phyloP scores from a whole-genome alignment of 2,329 filamentous ascomycete species.

The Diaporthe sp. region DNA sequence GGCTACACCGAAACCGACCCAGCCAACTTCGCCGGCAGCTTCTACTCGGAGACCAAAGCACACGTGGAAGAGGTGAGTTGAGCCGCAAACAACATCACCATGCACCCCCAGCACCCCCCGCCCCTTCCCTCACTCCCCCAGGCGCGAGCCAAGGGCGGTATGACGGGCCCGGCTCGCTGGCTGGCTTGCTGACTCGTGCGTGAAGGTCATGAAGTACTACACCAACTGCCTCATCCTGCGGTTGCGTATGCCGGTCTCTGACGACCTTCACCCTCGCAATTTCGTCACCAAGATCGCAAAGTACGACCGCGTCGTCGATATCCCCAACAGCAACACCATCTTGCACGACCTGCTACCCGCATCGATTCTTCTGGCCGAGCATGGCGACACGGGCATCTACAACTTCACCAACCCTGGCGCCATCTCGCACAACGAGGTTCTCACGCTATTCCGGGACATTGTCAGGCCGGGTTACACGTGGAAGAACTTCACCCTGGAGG shows the following conservation, averaged over 20 bases:
- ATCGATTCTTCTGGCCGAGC: slow-evolving; percentile 71
- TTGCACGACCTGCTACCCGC: slow-evolving; percentile 75
- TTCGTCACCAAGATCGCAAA: slow-evolving; percentile 79
- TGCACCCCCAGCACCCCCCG: not conserved
- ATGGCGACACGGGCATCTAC: slow-evolving; percentile 74
- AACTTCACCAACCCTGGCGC: slow-evolving; percentile 80
- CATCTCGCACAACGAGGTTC: slow-evolving; percentile 79
- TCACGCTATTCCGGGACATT: slow-evolving; percentile 73
- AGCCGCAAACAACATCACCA: not conserved
- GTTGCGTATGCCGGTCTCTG: slow-evolving; percentile 78
- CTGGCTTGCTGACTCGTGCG: slow-evolving; percentile 21
- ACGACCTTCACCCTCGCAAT: slow-evolving; percentile 75
- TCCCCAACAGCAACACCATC: slow-evolving; percentile 78
- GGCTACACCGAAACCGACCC: slow-evolving; percentile 74
- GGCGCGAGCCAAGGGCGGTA: not conserved
- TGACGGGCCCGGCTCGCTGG: not conserved
- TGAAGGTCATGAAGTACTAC: slow-evolving; percentile 73
- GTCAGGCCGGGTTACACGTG: slow-evolving; percentile 72
- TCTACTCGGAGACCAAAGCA: slow-evolving; percentile 77
- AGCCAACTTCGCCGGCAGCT: slow-evolving; percentile 76
- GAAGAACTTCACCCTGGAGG: slow-evolving; percentile 76
- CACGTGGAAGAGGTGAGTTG: slow-evolving; percentile 72
- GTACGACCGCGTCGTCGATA: slow-evolving; percentile 76
- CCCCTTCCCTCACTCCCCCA: not conserved
- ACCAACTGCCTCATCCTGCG: slow-evolving; percentile 74